Conservation (phyloP, 805 yeast species). For the Kodamaea jinghongensis region DNA sequence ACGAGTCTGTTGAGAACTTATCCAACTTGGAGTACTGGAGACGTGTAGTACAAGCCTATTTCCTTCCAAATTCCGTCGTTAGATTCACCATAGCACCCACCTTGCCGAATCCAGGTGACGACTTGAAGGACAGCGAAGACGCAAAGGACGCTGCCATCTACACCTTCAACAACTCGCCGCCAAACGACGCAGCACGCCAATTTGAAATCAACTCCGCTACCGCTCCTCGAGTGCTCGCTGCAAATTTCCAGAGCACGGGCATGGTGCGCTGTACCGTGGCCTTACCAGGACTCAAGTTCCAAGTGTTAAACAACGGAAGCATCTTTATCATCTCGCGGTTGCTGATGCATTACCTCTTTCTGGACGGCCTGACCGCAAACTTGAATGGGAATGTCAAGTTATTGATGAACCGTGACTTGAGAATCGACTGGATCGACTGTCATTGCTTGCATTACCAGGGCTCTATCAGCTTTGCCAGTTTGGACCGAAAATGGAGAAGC, state of each 20-base stretch:
- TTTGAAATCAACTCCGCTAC: slow-evolving; percentile 65
- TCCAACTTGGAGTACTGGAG: slow-evolving; percentile 37
- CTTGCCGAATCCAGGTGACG: slow-evolving; percentile 7
- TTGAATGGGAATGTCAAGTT: slow-evolving; percentile 62
- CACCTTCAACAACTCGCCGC: slow-evolving; percentile 7
- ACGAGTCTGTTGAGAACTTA: slow-evolving; percentile 29
- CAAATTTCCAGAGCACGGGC: slow-evolving; percentile 48
- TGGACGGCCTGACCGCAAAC: slow-evolving; percentile 69
- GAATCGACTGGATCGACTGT: slow-evolving; percentile 72
- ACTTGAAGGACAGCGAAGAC: slow-evolving; percentile 4
- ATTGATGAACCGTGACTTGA: slow-evolving; percentile 57
- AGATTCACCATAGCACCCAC: slow-evolving; percentile 26
- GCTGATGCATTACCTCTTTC: slow-evolving; percentile 39
- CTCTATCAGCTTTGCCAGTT: slow-evolving; percentile 22
- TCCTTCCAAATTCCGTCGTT: slow-evolving; percentile 29
- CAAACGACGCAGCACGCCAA: slow-evolving; percentile 25
- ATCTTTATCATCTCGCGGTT: slow-evolving; percentile 32
- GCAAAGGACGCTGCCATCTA: slow-evolving; percentile 5
- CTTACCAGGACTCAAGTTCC: slow-evolving; percentile 38
- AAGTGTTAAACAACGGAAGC: slow-evolving; percentile 40
- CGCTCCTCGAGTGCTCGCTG: slow-evolving; percentile 60
- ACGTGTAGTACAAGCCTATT: slow-evolving; percentile 30
- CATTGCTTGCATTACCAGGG: slow-evolving; percentile 32
- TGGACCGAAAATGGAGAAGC: slow-evolving; percentile 26
- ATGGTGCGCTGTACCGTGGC: slow-evolving; percentile 25